These are phyloP conservation scores for Ceratocystis huliohia DNA, from an alignment of 2,329 filamentous ascomycete genomes.

Conservation along the genomic window DNA sequence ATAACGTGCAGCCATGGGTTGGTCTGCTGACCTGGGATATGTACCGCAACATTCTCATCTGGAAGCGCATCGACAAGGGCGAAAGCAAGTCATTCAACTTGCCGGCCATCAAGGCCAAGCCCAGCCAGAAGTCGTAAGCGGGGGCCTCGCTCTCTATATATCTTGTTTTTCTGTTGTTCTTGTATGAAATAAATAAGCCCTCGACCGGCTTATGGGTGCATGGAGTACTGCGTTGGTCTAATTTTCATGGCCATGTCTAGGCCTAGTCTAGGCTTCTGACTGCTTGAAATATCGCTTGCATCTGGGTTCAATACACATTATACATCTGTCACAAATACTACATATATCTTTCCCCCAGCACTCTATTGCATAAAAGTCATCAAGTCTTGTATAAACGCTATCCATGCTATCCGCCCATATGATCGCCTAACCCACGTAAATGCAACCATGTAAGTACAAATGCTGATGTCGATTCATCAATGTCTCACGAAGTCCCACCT, in stretches of 20 bases:
- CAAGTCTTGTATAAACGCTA: neutral
- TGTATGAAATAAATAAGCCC: neutral
- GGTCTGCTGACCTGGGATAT: conserved; percentile 75
- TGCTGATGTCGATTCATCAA: neutral
- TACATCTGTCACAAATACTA: neutral
- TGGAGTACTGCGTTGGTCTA: neutral
- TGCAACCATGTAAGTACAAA: neutral
- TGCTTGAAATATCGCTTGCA: neutral
- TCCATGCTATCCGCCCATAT: neutral
- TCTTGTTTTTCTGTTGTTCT: neutral
- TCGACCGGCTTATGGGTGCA: neutral
- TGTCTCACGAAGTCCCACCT: neutral
- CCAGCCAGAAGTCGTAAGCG: neutral
- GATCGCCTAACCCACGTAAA: neutral
- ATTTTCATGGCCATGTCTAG: neutral
- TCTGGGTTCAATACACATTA: neutral
- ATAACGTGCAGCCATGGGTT: conserved; percentile 97
- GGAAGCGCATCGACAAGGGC: conserved; percentile 55
- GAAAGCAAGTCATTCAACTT: conserved; percentile 51
- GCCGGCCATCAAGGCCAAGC: conserved; percentile 52
- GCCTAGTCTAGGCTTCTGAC: neutral
- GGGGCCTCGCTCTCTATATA: neutral
- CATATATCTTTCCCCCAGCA: too few relatives aligned
- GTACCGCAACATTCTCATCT: conserved; percentile 41
- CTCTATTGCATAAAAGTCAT: neutral